phyloP scores from a whole-genome alignment of 2,329 filamentous ascomycete genomes.

The Fusarium oligoseptatum region DNA sequence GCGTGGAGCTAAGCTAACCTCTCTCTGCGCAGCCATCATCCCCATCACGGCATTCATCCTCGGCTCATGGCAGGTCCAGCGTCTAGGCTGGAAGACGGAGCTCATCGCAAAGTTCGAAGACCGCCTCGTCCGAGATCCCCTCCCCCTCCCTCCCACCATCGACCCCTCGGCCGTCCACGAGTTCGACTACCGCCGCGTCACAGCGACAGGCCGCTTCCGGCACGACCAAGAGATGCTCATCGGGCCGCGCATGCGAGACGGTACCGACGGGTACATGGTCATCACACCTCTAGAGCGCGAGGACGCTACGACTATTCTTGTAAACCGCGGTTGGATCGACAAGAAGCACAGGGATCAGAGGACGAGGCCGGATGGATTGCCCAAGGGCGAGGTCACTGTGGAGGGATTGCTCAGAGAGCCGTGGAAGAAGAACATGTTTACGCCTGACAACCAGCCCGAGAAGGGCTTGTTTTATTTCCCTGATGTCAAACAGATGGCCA shows the following conservation, averaged over 20 bases:
- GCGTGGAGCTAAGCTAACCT: not conserved
- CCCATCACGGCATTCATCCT: conserved; percentile 91
- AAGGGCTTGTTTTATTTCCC: conserved; percentile 94
- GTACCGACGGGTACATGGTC: conserved; percentile 90
- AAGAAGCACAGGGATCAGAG: conserved; percentile 78
- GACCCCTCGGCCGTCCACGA: conserved; percentile 86
- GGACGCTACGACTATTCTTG: conserved; percentile 78
- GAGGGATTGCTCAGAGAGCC: conserved; percentile 89
- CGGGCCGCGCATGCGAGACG: conserved; percentile 89
- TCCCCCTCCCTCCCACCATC: conserved; percentile 86
- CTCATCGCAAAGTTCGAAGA: conserved; percentile 93
- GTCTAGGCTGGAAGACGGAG: conserved; percentile 93
- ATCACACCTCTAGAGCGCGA: conserved; percentile 88
- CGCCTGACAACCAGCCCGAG: conserved; percentile 87
- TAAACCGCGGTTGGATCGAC: conserved; percentile 92
- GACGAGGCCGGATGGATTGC: conserved; percentile 75
- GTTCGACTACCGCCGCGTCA: conserved; percentile 92
- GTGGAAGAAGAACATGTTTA: conserved; percentile 99
- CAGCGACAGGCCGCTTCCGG: conserved; percentile 77
- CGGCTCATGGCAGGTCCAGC: conserved; percentile 95
- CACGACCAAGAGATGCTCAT: conserved; percentile 98
- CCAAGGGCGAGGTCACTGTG: conserved; percentile 78
- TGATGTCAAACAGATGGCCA: conserved; percentile 92
- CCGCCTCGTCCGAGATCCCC: conserved; percentile 84
- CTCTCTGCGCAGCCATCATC: conserved; percentile 73